Base-by-base conservation (phyloP, 2,329 filamentous ascomycete genomes). In the Fusarium sp. region DNA sequence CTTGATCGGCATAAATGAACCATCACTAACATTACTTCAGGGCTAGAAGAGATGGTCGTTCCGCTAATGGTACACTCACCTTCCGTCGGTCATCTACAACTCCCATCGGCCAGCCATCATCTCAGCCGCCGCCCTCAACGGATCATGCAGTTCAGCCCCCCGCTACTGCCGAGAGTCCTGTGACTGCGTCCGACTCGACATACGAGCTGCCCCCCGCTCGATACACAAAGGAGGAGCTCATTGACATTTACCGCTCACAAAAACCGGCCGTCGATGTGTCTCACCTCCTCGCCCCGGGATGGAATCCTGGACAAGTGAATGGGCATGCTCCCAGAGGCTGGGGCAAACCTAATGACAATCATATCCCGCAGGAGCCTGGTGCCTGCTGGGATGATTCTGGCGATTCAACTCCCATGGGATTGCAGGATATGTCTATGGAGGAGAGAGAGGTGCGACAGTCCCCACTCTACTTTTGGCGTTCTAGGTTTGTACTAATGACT, bases 351-450 rank as follows among this genome's bases (percentile, higher is more conserved):
- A 87, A 88, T 62, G 94, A 98, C 70, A 87, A 86, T 62, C 91
- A 93, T 68, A 84, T 86, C 67, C 90, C 90, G 62, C 89, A 92
- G 75, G 94, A 95, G 45, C 93, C 94, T n/a, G 93, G 96, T 67
- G 88, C 95, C 43, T 98, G 94, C 79, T 99, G 95, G 96, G 93
- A 97, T 76, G 81, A 87, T 62, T 86, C 86, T 63, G 93, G 92
- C 25, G 86, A 86, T 55, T 85, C 89, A 45, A 86, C 88, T 69
- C 93, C 94, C 9, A 84, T 98, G 69, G 89, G 89, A 30, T 79
- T 97, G 69, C 85, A 88, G 66, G 89, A 92, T 44, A 89, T 97
- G 88, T 84, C 86, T 3, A 68, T 80, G 7, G 85, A 89, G 64
- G 89, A 91, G 80, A 88, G 84, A 76, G 85, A 86, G 79, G 87